Evolutionary conservation across 2,329 filamentous ascomycete genomes (phyloP).

Genomic region (Fusarium secorum): DNA sequence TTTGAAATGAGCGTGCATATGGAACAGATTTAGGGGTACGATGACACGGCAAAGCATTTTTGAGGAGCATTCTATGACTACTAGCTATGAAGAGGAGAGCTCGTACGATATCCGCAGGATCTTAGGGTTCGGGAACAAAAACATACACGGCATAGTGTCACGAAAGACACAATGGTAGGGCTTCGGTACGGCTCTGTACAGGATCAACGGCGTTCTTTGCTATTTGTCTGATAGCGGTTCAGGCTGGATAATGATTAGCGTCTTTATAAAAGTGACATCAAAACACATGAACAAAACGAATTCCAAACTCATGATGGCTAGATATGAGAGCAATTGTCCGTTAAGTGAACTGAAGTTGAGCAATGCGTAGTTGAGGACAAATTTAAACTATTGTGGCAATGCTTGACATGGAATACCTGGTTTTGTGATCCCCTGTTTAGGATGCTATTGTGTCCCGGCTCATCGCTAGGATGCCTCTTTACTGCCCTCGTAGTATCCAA

Average conservation of each 20-base stretch:
- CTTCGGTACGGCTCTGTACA: conserved; percentile 24
- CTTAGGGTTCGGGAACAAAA: conserved; percentile 11
- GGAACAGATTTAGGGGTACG: conserved; percentile 11
- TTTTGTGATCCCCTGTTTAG: background rate
- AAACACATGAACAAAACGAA: conserved; percentile 4
- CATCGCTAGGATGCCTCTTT: background rate
- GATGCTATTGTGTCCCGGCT: background rate
- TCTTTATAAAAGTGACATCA: conserved; percentile 25
- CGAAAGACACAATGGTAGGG: background rate
- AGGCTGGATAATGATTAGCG: conserved; percentile 25
- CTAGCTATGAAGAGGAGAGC: conserved; percentile 4
- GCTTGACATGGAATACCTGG: background rate
- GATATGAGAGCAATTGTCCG: background rate
- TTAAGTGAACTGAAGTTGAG: background rate
- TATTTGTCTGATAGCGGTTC: conserved; percentile 24
- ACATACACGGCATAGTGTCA: conserved; percentile 9
- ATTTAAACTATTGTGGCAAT: background rate
- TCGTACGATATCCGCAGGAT: conserved; percentile 5
- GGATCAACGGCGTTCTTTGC: conserved; percentile 31
- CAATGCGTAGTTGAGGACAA: background rate
- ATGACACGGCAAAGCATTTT: conserved; percentile 24
- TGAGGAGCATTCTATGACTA: conserved; percentile 18
- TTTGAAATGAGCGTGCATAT: conserved; percentile 29
- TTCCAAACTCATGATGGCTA: background rate
- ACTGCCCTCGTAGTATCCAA: background rate